Conservation (phyloP, 2,329 filamentous ascomycete genomes). For the Fusarium sarcochroum region DNA sequence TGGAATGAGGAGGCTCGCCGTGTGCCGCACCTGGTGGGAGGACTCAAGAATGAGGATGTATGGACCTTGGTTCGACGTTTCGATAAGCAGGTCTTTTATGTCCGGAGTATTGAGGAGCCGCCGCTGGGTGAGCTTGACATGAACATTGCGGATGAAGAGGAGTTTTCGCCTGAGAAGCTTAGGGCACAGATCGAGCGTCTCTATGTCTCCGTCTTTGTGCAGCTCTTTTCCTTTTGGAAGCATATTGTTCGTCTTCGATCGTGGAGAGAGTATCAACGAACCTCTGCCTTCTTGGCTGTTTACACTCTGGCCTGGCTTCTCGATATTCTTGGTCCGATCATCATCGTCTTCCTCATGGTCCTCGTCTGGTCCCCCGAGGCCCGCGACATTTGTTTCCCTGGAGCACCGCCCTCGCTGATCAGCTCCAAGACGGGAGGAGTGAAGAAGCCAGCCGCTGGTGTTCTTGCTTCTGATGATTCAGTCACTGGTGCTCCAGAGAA, state of each 20-base stretch:
- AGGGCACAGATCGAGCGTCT: slow-evolving; percentile 82
- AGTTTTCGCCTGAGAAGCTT: slow-evolving; percentile 88
- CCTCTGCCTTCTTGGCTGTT: slow-evolving; percentile 70
- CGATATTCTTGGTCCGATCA: slow-evolving; percentile 76
- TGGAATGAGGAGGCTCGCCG: slow-evolving; percentile 73
- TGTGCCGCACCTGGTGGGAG: slow-evolving; percentile 75
- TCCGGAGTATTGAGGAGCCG: slow-evolving; percentile 71
- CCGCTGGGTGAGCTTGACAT: slow-evolving; percentile 79
- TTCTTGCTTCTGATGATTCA: slow-evolving; percentile 81
- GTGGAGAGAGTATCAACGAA: slow-evolving; percentile 81
- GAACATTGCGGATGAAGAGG: slow-evolving; percentile 84
- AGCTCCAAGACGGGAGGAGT: slow-evolving; percentile 78
- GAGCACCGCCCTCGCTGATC: slow-evolving; percentile 81
- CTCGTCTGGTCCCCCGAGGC: slow-evolving; percentile 76
- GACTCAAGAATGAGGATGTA: slow-evolving; percentile 78
- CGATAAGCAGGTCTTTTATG: slow-evolving; percentile 77
- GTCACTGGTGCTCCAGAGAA: slow-evolving; percentile 87
- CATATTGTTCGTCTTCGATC: slow-evolving; percentile 83
- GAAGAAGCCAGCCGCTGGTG: slow-evolving; percentile 82
- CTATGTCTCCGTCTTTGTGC: slow-evolving; percentile 83
- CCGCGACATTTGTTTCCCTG: slow-evolving; percentile 78
- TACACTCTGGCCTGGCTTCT: slow-evolving; percentile 78
- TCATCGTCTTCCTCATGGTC: slow-evolving; percentile 71
- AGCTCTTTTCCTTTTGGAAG: slow-evolving; percentile 76
- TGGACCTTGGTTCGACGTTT: slow-evolving; percentile 81